These are phyloP conservation scores for Bacterosira constricta DNA, from an alignment of 108 stramenopile genomes.

Conservation along the genomic window DNA sequence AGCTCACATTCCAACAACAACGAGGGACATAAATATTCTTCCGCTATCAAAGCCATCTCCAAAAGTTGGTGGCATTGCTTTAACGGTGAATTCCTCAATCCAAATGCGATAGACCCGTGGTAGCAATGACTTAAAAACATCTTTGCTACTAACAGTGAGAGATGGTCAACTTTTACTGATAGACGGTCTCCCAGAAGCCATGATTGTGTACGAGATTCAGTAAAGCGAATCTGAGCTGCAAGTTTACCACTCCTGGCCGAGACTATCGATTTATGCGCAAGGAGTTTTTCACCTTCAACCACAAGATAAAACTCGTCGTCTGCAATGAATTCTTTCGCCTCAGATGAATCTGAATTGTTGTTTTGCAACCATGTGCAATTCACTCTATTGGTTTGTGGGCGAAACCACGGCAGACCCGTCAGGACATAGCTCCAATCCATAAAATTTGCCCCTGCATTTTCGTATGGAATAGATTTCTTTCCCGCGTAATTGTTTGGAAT, in stretches of 20 bases:
- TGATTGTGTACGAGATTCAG: constrained; percentile 31
- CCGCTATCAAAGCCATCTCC: constrained; percentile 69
- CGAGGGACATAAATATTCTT: constrained; percentile 73
- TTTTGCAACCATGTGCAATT: constrained; percentile 23
- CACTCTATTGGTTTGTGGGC: not conserved
- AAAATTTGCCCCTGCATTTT: constrained; percentile 1
- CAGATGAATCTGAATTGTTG: not conserved
- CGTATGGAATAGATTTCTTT: not conserved
- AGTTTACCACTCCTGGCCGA: constrained; percentile 70
- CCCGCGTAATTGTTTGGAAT: constrained; percentile 5
- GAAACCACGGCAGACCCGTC: constrained; percentile 16
- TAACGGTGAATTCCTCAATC: constrained; percentile 31
- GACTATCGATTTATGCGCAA: constrained; percentile 57
- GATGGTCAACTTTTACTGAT: constrained; percentile 38
- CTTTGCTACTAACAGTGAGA: constrained; percentile 34
- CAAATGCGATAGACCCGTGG: constrained; percentile 68
- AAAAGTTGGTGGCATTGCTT: constrained; percentile 53
- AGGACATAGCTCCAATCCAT: constrained; percentile 38
- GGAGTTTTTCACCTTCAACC: constrained; percentile 50
- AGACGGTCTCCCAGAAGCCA: not conserved
- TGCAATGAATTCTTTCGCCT: not conserved
- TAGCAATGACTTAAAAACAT: constrained; percentile 72
- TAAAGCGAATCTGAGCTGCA: constrained; percentile 75
- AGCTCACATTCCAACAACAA: constrained; percentile 78
- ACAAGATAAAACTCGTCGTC: constrained; percentile 47